Percentiles rank a stretch among this genome's conserved stretches.
Evolutionary conservation across 2,329 filamentous ascomycete genomes (phyloP).

Genomic region (Macrophomina phaseolina): DNA sequence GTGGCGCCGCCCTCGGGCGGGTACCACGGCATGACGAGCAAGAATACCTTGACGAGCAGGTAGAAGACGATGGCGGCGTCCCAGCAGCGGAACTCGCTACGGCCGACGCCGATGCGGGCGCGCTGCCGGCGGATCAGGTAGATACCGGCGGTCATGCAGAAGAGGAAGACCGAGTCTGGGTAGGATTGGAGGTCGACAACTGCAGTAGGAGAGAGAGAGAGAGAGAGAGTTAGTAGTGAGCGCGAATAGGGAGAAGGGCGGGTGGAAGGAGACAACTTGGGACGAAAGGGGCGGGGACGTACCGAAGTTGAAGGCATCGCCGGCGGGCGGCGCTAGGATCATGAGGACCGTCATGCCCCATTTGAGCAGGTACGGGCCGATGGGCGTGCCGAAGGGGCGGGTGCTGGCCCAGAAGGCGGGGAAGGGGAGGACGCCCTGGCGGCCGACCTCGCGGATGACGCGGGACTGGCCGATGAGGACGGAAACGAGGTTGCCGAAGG

Average conservation of each 20-base stretch:
- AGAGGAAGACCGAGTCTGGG: constrained; percentile 63
- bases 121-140: constrained; percentile 65
- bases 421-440: constrained; percentile 74
- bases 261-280: constrained; percentile 34
- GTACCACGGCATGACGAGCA: constrained; percentile 68
- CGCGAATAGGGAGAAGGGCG: neutral
- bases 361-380: constrained; percentile 72
- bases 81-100: constrained; percentile 70
- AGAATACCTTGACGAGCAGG: constrained; percentile 58
- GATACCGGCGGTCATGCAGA: constrained; percentile 63
- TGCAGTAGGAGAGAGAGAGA: neutral
- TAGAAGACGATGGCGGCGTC: constrained; percentile 63
- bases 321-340: constrained; percentile 68
- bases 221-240: constrained; percentile 29
- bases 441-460: constrained; percentile 41
- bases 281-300: constrained; percentile 26
- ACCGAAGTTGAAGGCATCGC: constrained; percentile 69
- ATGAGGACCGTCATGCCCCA: constrained; percentile 72
- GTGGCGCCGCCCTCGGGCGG: constrained; percentile 28
- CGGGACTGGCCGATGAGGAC: constrained; percentile 40
- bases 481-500: constrained; percentile 71
- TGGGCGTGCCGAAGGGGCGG: constrained; percentile 68
- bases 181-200: constrained; percentile 76
- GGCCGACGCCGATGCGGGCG: constrained; percentile 58
- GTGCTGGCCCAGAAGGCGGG: constrained; percentile 66